phyloP scores from a whole-genome alignment of 345 rosid species.

The Citrus unshiu region DNA sequence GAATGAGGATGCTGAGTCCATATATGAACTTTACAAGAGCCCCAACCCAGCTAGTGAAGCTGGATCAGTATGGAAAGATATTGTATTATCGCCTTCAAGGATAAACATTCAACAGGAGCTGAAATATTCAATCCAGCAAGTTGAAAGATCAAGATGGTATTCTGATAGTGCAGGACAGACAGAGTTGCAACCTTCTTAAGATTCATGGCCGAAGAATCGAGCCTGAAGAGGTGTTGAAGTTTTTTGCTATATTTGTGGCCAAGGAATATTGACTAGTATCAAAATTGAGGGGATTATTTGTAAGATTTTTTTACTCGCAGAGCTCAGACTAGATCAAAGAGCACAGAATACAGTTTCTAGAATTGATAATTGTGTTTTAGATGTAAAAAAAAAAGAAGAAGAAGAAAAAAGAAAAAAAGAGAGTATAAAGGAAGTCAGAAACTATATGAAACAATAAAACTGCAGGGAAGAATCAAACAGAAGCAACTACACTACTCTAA shows the following conservation, averaged over 20 bases:
- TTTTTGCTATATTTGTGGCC: slow-evolving; percentile 7
- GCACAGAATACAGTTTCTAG: slow-evolving; percentile 7
- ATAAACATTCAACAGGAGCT: slow-evolving; percentile 72
- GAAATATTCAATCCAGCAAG: slow-evolving; percentile 58
- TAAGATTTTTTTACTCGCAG: background rate
- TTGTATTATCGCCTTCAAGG: slow-evolving; percentile 85
- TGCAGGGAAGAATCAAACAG: background rate
- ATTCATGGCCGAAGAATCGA: background rate
- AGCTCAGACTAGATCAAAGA: slow-evolving; percentile 2
- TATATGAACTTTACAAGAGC: slow-evolving; percentile 57
- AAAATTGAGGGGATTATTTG: slow-evolving; percentile 3
- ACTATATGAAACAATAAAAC: background rate
- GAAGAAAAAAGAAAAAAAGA: background rate
- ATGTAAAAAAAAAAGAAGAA: background rate
- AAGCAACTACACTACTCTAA: background rate
- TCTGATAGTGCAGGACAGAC: background rate
- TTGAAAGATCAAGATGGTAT: slow-evolving; percentile 41
- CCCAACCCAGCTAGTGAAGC: slow-evolving; percentile 68
- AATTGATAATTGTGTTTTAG: background rate
- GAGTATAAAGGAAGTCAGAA: background rate
- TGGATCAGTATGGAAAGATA: slow-evolving; percentile 96
- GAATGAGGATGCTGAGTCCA: slow-evolving; percentile 80
- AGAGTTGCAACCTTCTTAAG: slow-evolving; percentile 14
- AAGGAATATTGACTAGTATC: slow-evolving; percentile 11
- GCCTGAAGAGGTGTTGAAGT: slow-evolving; percentile 1